Base-by-base conservation (phyloP, 2,329 filamentous ascomycete genomes). In the Botrytis squamosa region DNA sequence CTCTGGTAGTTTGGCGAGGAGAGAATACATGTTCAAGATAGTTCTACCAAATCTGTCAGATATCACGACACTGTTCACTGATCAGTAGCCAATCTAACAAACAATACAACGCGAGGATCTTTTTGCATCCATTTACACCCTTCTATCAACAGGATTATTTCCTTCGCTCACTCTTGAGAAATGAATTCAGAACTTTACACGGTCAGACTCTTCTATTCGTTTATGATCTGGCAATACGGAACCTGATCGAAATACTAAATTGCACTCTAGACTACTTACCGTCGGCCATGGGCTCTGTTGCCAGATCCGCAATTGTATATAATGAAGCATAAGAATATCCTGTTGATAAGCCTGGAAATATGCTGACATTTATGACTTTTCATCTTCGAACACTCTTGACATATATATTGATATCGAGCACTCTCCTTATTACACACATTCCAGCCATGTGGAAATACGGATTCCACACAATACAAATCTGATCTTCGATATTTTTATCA, bases 341-440 rank as follows among this genome's bases (percentile, higher is more conserved):
- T 76, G 87, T 88, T 1, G 5, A 16, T 42, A 42, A 14, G 14
- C 3, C 40, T 42, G 87, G 86, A 73, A 87, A 90, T 0, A 87
- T 84, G 29, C 84, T 86, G 0, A 88, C 88, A 81, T 91, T 89
- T 0, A 91, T 89, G 2, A 91, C 88, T 46, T 89, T 83, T 63
- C 91, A 78, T 0, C 86, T 85, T 0, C 83, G 80, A 0, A 88
- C 85, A 0, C 87, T 87, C 10, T 86, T 82, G 0, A 91, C 89
- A 18, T 84, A 16, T 29, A 33, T 14, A 20, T 67, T 38, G 4
- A 33, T 36, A 63, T 75, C 71, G 18, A 73, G 36, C 5, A 73
- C 44, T 3, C 3, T 55, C 1, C 46, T 33, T 2, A 66, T 18
- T 42, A 66, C 44, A 52, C 59, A 60, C 20, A 38, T 70, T 33